Evolutionary conservation across 2,329 filamentous ascomycete species (phyloP), one percentile per base, ranked within the genome.

Genomic region (Phoma herbarum): DNA sequence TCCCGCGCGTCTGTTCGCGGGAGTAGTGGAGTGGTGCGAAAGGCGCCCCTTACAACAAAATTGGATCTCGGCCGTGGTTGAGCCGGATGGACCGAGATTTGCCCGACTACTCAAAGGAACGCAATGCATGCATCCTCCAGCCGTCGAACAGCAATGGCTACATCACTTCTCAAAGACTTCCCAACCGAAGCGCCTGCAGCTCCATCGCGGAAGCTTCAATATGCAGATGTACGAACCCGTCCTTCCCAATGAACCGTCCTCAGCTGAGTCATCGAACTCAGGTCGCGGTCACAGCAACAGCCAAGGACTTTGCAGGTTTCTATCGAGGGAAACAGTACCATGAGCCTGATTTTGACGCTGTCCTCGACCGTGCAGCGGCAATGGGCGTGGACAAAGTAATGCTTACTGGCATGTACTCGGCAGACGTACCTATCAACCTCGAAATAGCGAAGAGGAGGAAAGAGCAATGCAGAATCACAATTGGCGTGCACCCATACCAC

Each of bases 401-500:
- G 61, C 63, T 76, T 7, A 75, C 73, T 6, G 69, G 73, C 42
- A 75, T 75, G 71, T 78, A 80, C 62, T 60, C 79, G 26, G 76
- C 78, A 3, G 79, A 80, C 57, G 77, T 81, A 67, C 73, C 73
- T 0, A 51, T 62, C 56, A 71, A 72, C 37, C 52, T 63, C 7
- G 61, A 57, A 3, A 64, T 75, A 11, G 72, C 70, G 5, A 60
- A 54, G 10, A 49, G 42, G 25, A 52, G 60, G n/a, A 65, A 64
- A 22, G 39, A 61, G 8, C 66, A 69, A 35, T 82, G 81, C 59
- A 79, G 73, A 11, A 68, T 82, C 55, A 84, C 82, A 1, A 73
- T 84, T 10, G 82, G 83, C 1, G 75, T 84, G 3, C 83, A 84
- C 56, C 82, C 82, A 0, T 84, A 85, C 54, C 80, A 85, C 46